These are phyloP conservation scores for Claviceps sp. DNA, from an alignment of 2,329 filamentous ascomycete species.

Conservation along the genomic window DNA sequence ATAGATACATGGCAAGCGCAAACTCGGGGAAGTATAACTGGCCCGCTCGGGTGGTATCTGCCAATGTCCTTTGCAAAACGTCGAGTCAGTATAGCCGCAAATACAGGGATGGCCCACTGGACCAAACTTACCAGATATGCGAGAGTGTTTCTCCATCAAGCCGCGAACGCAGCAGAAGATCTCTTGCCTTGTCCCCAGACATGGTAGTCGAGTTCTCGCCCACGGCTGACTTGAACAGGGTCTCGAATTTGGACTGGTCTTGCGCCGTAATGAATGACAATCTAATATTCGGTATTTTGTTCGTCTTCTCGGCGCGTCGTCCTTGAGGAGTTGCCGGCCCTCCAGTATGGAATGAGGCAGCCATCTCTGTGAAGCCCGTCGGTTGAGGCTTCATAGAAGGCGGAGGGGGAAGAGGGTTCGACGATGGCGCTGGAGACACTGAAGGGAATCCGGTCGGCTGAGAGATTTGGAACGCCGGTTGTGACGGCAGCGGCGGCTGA, in stretches of 20 bases:
- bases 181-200: conserved; percentile 83
- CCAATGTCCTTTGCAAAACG: conserved; percentile 52
- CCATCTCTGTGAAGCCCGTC: conserved; percentile 54
- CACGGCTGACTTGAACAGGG: conserved; percentile 89
- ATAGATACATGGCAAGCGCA: conserved; percentile 94
- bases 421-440: conserved; percentile 34
- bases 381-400: conserved; percentile 52
- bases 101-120: background rate
- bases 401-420: conserved; percentile 36
- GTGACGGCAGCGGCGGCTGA: conserved; percentile 13
- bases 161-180: conserved; percentile 77
- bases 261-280: conserved; percentile 90
- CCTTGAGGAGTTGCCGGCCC: conserved; percentile 30
- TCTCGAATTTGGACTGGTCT: conserved; percentile 95
- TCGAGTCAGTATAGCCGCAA: background rate
- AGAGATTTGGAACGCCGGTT: conserved; percentile 25
- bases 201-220: conserved; percentile 73
- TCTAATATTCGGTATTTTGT: conserved; percentile 84
- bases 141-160: conserved; percentile 77
- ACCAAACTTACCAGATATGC: conserved; percentile 64
- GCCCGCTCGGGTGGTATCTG: conserved; percentile 91
- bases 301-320: conserved; percentile 37
- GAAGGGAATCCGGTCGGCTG: conserved; percentile 30
- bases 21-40: conserved; percentile 97
- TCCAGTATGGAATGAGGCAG: conserved; percentile 48